Evolutionary conservation across 306 rosid genomes (phyloP), one percentile per base, ranked within the genome.

Genomic region (Betula pendula): DNA sequence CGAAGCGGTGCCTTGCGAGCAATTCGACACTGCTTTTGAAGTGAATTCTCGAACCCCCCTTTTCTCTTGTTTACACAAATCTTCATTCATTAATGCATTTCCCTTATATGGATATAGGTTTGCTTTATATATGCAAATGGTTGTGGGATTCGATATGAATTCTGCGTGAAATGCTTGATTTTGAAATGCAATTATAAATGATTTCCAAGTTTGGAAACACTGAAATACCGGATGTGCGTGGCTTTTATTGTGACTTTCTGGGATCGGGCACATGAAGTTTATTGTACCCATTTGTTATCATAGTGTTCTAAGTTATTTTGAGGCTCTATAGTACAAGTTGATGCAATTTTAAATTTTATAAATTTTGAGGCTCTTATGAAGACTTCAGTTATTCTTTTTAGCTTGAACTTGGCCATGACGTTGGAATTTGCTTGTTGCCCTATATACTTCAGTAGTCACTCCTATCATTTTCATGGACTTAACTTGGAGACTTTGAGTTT

Each of bases 1-100:
- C 17, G 94, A 95, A 87, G 91, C 99, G 16, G 97, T 95, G 84
- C 97, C 99, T 42, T 95, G 97, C 45, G 97, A 92, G 73, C 94
- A 92, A 80, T 95, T 95, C 74, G 97, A 95, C 29, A 84, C 97
- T 0, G 92, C 97, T 79, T 95, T 95, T 81, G 92, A 95, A 69
- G 99, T 95, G 56, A 82, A 59, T 12, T 48, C 49, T 75, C 52
- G 66, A 38, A 45, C 58, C 17, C 33, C 33, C 45, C 15, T 74
- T 33, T 81, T 10, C 50, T 38, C 15, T 70, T 58, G 8, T 11
- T 56, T 44, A 5, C 27, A 10, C 24, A 66, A 66, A 66, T 66
- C 8, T 66, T n/a, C 25, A 38, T n/a, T 66, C 70, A 66, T 66
- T 66, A 9, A 13, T 8, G 12, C 49, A 11, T 45, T 56, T 56